Base-by-base conservation (phyloP, 2,329 filamentous ascomycete species). In the Ascochyta pisi region DNA sequence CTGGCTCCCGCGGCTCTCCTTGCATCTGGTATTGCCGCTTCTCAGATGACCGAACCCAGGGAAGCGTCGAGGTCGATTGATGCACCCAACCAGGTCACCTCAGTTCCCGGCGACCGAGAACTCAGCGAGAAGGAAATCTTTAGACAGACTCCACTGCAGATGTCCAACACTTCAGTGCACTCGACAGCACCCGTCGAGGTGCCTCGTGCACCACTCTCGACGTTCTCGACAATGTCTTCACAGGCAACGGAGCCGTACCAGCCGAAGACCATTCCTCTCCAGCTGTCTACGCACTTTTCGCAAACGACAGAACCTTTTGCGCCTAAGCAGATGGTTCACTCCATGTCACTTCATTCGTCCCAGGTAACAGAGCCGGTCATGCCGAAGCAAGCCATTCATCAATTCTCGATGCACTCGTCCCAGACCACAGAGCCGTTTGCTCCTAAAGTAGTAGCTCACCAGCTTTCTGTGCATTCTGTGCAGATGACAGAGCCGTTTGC, bases 111-210 rank as follows among this genome's bases (percentile, higher is more conserved):
- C 16, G 31, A 48, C 27, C 42, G 51, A 10, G 42, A 40, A 7
- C 6, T 43, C 31, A 40, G 7, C 12, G 43, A 34, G 27, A 26
- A 33, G 24, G 26, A 50, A 15, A 19, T 23, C 15, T 27, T 43
- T 10, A 50, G 45, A 13, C 55, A 49, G 19, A 54, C 66, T 56
- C 46, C 58, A 23, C 33, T 69, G 49, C 57, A 60, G 22, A 40
- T 71, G 52, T 76, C 74, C n/a, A 51, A 50, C 7, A 45, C 75
- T 24, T 64, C 63, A 23, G 54, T 62, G 43, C 71, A 70, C 51
- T 61, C 64, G 12, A 70, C 69, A 12, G 68, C 63, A 34, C 73
- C 73, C 10, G 53, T 57, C 6, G 58, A 62, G 19, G 40, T 58
- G n/a, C 57, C 61, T 33, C 60, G 56, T 41, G 57, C 60, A 27